These are phyloP conservation scores for Raffaelea arxii DNA, from an alignment of 2,329 filamentous ascomycete species.

Conservation along the genomic window DNA sequence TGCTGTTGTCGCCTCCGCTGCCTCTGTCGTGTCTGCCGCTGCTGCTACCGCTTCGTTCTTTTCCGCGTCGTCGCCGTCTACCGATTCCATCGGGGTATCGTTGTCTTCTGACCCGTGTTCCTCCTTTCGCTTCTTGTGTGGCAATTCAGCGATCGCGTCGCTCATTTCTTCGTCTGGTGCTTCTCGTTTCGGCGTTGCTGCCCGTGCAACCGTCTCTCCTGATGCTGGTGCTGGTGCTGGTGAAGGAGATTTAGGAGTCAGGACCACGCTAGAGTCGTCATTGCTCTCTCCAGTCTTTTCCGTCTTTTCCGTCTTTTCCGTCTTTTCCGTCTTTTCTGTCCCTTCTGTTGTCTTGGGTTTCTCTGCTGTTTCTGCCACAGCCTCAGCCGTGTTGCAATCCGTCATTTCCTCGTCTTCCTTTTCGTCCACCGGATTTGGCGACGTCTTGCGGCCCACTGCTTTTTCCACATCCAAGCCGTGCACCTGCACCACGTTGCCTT, in stretches of 20 bases:
- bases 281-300: no score
- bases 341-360: no score
- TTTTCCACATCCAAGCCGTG: constrained; percentile 51
- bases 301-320: no score
- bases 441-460: constrained; percentile 43
- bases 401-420: background rate
- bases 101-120: constrained; percentile 16
- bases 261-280: no score
- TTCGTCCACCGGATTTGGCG: constrained; percentile 12
- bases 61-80: no score
- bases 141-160: constrained; percentile 20
- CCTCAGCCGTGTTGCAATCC: constrained; percentile 11
- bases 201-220: background rate
- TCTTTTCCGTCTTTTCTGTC: no score
- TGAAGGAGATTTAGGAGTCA: no score
- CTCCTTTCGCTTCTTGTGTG: constrained; percentile 41
- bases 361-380: constrained; percentile 19
- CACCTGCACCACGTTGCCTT: constrained; percentile 30
- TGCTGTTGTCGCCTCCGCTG: background rate
- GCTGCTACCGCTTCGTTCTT: no score
- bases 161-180: constrained; percentile 33
- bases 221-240: background rate
- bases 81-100: no score
- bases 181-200: constrained; percentile 40
- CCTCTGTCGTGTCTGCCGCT: background rate